Base-by-base conservation (phyloP, 176 grass and related monocot species). In the Carex kokanica region DNA sequence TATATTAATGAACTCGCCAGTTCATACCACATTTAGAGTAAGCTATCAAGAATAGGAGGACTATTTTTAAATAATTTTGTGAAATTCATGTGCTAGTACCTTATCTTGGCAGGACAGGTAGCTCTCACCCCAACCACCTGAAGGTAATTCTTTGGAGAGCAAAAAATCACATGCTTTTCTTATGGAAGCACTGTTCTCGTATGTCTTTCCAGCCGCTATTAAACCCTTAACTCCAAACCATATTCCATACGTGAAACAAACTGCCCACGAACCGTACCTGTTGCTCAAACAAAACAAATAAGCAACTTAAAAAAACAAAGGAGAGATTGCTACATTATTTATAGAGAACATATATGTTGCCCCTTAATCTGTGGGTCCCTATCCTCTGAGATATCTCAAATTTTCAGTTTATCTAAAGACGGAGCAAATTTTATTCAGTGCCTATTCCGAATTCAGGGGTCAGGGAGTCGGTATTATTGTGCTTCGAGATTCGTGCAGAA, bases 121-220 rank as follows among this genome's bases (percentile, higher is more conserved):
- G 84, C 93, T 98, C 88, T 98, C 96, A 62, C 96, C 96, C 96
- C 96, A 98, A 51, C 93, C 96, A 86, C 96, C 96, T 1, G 85
- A 91, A 83, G 96, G 78, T 68, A 93, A 88, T 67, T 98, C 87
- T 85, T 95, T 95, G 56, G 95, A 98, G 47, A 98, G 84, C 84
- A 98, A 73, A 88, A 93, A 98, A 12, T 89, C 62, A 21, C 96
- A 93, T 86, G 93, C 91, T 79, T 95, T 98, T 78, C 88, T 90
- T 45, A 98, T 86, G 58, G 83, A 84, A 86, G 81, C 54, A 80
- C 91, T 90, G 54, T 43, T 95, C 45, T 95, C 78, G 25, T 87
- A 93, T 0, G 95, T 93, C 81, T 87, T 88, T 87, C 96, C 93
- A 86, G 96, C 86, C 75, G 91, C 83, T 84, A 90, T 54, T 74